These are phyloP conservation scores for Globisporangium mamillatum DNA, from an alignment of 352 stramenopile species.

Conservation along the genomic window DNA sequence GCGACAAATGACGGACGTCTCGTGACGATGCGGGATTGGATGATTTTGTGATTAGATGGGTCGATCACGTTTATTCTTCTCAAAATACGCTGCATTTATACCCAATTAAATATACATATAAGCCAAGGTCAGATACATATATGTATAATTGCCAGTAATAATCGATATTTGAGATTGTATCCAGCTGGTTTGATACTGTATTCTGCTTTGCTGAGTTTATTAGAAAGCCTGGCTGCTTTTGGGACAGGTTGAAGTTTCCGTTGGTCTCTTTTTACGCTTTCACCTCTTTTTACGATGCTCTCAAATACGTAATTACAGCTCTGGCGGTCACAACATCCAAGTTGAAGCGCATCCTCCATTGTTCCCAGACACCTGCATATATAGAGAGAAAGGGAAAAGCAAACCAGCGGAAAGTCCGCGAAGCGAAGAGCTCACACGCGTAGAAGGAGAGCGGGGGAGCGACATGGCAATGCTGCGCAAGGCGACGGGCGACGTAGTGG, in stretches of 20 bases:
- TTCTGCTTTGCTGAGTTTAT: background rate
- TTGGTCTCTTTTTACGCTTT: background rate
- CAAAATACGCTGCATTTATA: background rate
- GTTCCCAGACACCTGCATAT: background rate
- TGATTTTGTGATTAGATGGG: conserved; percentile 18
- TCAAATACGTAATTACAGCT: conserved; percentile 4
- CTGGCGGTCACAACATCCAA: background rate
- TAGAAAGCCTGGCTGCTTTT: background rate
- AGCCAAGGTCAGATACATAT: background rate
- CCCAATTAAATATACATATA: too few species aligned
- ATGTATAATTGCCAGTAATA: background rate
- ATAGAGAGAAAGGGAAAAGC: background rate
- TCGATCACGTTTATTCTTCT: background rate
- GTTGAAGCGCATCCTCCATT: conserved; percentile 14
- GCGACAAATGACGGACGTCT: background rate
- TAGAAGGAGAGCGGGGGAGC: background rate
- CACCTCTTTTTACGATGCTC: background rate
- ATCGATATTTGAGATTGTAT: background rate
- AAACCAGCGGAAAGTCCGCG: conserved; percentile 1
- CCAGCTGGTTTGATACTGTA: background rate
- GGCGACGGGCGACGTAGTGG: conserved; percentile 56
- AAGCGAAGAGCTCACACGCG: conserved; percentile 1
- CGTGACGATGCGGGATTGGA: conserved; percentile 2
- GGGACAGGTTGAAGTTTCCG: conserved; percentile 14
- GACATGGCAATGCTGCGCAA: conserved; percentile 40